Percentiles rank a stretch among this genome's conserved stretches.
Evolutionary conservation across 352 stramenopile genomes (phyloP).

Genomic region (Globisporangium echinulatum): DNA sequence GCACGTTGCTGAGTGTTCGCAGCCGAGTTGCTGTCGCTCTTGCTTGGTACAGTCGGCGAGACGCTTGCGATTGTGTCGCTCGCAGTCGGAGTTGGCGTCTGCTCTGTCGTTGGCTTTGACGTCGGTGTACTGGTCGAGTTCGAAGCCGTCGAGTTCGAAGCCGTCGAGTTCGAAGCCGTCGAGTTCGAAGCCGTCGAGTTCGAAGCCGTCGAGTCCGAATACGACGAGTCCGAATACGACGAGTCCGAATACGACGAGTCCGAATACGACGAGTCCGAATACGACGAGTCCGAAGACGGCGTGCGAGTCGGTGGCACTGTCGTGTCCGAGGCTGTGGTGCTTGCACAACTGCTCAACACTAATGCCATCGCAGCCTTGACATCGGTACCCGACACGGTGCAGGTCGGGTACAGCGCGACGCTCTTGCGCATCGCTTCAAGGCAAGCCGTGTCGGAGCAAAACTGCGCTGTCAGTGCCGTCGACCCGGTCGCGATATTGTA

Average conservation of each 20-base stretch:
- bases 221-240: too few relatives aligned
- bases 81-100: not conserved
- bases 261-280: too few relatives aligned
- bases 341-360: too few relatives aligned
- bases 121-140: not conserved
- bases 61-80: not conserved
- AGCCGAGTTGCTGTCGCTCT: not conserved
- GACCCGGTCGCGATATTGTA: not conserved
- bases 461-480: not conserved
- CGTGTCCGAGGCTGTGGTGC: too few relatives aligned
- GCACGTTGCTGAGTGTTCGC: not conserved
- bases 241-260: too few relatives aligned
- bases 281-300: too few relatives aligned
- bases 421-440: not conserved
- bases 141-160: too few relatives aligned
- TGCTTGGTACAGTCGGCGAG: not conserved
- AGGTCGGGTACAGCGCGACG: not conserved
- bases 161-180: too few relatives aligned
- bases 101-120: not conserved
- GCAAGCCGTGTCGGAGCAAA: not conserved
- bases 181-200: too few relatives aligned
- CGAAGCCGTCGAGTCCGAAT: too few relatives aligned
- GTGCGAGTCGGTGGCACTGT: not conserved
- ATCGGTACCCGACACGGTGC: not conserved
- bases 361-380: not conserved